Base-by-base conservation (phyloP, 345 rosid genomes). In the Hibiscus tridactylites region DNA sequence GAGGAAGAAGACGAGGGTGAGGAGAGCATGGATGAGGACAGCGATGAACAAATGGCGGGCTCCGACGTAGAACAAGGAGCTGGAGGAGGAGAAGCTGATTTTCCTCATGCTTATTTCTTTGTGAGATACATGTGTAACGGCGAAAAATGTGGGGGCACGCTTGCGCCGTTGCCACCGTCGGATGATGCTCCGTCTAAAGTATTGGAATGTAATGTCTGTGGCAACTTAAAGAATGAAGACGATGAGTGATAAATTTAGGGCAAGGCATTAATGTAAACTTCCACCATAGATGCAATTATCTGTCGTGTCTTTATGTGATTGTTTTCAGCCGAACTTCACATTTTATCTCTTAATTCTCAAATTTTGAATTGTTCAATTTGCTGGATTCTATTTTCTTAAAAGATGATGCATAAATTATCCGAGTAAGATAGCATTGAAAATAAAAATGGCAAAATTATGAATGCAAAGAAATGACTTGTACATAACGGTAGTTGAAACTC, bases 71-170 rank as follows among this genome's bases (percentile, higher is more conserved):
- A 76, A 21, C 50, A 66, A 3, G 78, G 37, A 17, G 78, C 17
- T 15, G 75, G 50, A 21, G 84, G 31, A 42, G 78, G 64, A 9
- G 81, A 77, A 8, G 12, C 73, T 0, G 84, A 82, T 77, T 94
- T 91, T 31, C 98, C 97, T 33, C 98, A 90, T 3, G 92, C 97
- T 0, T 91, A 90, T 76, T 94, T 94, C 82, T 94, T 94, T 61
- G 8, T 79, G 75, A 90, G 86, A 61, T 94, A 86, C 77, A 81
- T 91, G 94, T 94, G 98, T 67, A 76, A 73, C 62, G 72, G 78
- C 52, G 78, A 84, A 67, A 87, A 84, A 71, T 94, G 98, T 37
- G 70, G 90, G 63, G 98, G 98, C 13, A 91, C 97, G 13, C 65
- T 90, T 2, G 92, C 98, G 61, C 97, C 97, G 16, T 58, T 90